Percentiles rank a stretch among this genome's conserved stretches.
Conservation (phyloP, 1,139 yeast species). For the Hyphopichia wangnamkhiaoensis region DNA sequence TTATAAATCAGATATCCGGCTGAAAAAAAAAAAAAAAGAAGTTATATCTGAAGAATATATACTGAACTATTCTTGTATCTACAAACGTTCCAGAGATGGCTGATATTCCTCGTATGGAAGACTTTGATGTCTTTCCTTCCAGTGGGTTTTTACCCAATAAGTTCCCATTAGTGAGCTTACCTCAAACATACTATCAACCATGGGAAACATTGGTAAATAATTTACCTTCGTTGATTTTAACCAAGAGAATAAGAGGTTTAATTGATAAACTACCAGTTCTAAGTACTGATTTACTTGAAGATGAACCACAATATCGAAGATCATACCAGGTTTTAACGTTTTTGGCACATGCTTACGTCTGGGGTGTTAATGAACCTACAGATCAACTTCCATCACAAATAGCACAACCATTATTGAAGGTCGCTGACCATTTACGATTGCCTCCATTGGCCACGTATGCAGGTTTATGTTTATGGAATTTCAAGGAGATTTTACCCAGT, state of each 20-base stretch:
- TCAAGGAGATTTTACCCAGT: slow-evolving; percentile 58
- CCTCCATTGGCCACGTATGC: slow-evolving; percentile 92
- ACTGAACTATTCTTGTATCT: no score
- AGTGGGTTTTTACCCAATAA: slow-evolving; percentile 80
- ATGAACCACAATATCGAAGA: slow-evolving; percentile 60
- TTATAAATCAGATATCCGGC: no score
- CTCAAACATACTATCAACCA: slow-evolving; percentile 62
- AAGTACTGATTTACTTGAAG: slow-evolving; percentile 43
- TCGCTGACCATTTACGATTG: slow-evolving; percentile 61
- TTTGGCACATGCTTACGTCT: slow-evolving; percentile 83
- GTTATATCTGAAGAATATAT: no score
- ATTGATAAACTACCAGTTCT: slow-evolving; percentile 65
- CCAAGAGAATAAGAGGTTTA: slow-evolving; percentile 57
- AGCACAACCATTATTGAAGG: slow-evolving; percentile 67
- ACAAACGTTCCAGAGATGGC: not conserved
- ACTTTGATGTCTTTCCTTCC: slow-evolving; percentile 66
- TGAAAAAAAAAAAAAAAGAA: no score
- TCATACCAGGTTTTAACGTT: slow-evolving; percentile 81
- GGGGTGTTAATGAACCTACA: slow-evolving; percentile 75
- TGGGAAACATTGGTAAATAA: slow-evolving; percentile 75
- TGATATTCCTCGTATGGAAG: slow-evolving; percentile 36
- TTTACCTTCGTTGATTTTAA: slow-evolving; percentile 71
- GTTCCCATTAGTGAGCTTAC: slow-evolving; percentile 61
- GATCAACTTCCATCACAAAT: slow-evolving; percentile 67
- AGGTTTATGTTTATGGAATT: slow-evolving; percentile 87